Evolutionary conservation across 2,329 filamentous ascomycete genomes (phyloP).

Genomic region (Tothia fuscella): DNA sequence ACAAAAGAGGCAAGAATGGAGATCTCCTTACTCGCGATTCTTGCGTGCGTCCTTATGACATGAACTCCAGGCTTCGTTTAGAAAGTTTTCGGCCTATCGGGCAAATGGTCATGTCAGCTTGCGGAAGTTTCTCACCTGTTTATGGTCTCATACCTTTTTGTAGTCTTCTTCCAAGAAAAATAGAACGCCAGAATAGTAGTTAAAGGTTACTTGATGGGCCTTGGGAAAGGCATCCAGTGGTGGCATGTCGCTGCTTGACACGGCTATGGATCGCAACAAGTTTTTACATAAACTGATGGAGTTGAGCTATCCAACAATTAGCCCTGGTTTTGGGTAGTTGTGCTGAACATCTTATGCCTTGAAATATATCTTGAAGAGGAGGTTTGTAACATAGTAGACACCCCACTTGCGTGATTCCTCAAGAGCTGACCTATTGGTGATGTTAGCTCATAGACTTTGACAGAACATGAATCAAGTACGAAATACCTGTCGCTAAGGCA

Average conservation of each 20-base stretch:
- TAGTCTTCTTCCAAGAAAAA: conserved; percentile 93
- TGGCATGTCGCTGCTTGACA: conserved; percentile 70
- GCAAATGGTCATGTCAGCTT: not conserved
- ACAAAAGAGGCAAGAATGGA: not conserved
- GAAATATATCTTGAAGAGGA: conserved; percentile 98
- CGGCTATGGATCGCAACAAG: conserved; percentile 70
- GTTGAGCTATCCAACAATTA: conserved; percentile 46
- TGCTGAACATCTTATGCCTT: conserved; percentile 38
- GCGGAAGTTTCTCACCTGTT: not conserved
- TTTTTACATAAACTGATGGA: conserved; percentile 82
- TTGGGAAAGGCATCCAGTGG: conserved; percentile 68
- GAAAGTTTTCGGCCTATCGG: conserved; percentile 59
- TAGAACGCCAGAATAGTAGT: conserved; percentile 92
- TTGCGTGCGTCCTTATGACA: conserved; percentile 61
- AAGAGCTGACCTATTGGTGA: conserved; percentile 52
- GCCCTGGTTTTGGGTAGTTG: not conserved
- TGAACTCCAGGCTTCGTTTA: conserved; percentile 69
- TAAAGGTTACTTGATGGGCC: conserved; percentile 87
- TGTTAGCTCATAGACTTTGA: conserved; percentile 15
- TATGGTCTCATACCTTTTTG: conserved; percentile 53
- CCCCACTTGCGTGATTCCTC: conserved; percentile 96
- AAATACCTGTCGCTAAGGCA: conserved; percentile 79
- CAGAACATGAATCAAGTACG: conserved; percentile 14
- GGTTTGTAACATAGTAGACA: conserved; percentile 86
- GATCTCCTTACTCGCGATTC: conserved; percentile 64